phyloP scores from a whole-genome alignment of 257 asterid genomes.

The Penstemon barbatus region DNA sequence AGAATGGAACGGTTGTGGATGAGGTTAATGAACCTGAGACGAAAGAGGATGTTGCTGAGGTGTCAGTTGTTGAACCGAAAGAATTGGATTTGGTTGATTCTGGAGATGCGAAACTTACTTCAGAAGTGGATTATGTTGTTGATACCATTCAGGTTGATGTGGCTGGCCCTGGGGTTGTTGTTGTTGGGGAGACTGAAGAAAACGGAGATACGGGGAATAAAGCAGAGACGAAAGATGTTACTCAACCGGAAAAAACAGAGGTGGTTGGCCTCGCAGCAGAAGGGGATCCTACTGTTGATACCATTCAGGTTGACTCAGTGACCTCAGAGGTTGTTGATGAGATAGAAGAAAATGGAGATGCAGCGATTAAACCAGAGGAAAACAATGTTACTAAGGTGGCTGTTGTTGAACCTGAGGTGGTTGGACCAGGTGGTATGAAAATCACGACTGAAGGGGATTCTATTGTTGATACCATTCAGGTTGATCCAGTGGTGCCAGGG shows the following conservation, averaged over 20 bases:
- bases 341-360: conserved; percentile 22
- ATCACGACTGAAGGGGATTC: conserved; percentile 45
- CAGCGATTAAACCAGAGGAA: conserved; percentile 8
- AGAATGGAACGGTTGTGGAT: conserved; percentile 11
- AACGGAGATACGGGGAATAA: conserved; percentile 13
- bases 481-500: conserved; percentile 42
- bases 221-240: conserved; percentile 3
- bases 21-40: conserved; percentile 26
- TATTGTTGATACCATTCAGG: conserved; percentile 45
- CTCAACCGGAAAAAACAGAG: conserved; percentile 26
- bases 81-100: conserved; percentile 26
- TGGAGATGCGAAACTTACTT: conserved; percentile 31
- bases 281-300: conserved; percentile 43
- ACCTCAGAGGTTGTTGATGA: conserved; percentile 36
- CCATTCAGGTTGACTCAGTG: conserved; percentile 29
- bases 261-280: conserved; percentile 32
- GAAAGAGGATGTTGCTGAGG: conserved; percentile 25
- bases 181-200: conserved; percentile 39
- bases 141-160: conserved; percentile 45
- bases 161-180: conserved; percentile 42
- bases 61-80: conserved; percentile 11
- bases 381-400: conserved; percentile 27
- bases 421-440: conserved; percentile 32
- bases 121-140: conserved; percentile 47
- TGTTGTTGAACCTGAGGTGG: conserved; percentile 8